Evolutionary conservation across 768 basidiomycete species (phyloP), one percentile per base, ranked within the genome.

Genomic region (Pisolithus tinctorius): DNA sequence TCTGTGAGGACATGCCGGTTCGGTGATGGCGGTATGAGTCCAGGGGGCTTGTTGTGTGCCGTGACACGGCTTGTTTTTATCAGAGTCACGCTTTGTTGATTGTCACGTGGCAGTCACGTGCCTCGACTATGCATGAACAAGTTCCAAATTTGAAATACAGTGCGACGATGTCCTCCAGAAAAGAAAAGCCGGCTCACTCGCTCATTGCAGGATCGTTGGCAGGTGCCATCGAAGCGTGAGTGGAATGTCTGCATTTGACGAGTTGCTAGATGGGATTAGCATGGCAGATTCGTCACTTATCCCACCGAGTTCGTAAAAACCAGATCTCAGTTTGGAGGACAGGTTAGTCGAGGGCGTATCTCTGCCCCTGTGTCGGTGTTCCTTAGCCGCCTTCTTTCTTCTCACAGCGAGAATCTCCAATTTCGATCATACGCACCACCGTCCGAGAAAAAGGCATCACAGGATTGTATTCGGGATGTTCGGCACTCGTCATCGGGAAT

Each of bases 221-320:
- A 25, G 95, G 96, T 14, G 93, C 86, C 7, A 76, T 96, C 51
- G 94, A 97, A 74, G 91, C 90, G 88, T 90, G 69, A 71, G 86
- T 72, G 34, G 11, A 34, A 14, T 31, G 34, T 34, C 34, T 34
- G 34, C 34, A 0, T 14, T 14, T 34, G 11, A 13, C 11, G 34
- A 34, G 34, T 52, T 47, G 53, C 68, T 72, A 60, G 77, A 58
- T 55, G 55, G 64, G 60, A 70, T 63, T 60, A 73, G 70, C 55
- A 67, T 63, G 59, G 50, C 64, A 90, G 88, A 53, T 87, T 88
- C 70, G 70, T 87, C 55, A 94, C 89, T 17, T 95, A 92, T 58
- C 91, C 92, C 1, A 85, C 88, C 0, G 93, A 98, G 65, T 94
- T 83, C 60, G 84, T 95, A 47, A 97, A 98, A 71, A 97, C 95